Evolutionary conservation across 225 moss, liverwort and hornwort genomes (phyloP).

Genomic region (Physcomitrellopsis africana): DNA sequence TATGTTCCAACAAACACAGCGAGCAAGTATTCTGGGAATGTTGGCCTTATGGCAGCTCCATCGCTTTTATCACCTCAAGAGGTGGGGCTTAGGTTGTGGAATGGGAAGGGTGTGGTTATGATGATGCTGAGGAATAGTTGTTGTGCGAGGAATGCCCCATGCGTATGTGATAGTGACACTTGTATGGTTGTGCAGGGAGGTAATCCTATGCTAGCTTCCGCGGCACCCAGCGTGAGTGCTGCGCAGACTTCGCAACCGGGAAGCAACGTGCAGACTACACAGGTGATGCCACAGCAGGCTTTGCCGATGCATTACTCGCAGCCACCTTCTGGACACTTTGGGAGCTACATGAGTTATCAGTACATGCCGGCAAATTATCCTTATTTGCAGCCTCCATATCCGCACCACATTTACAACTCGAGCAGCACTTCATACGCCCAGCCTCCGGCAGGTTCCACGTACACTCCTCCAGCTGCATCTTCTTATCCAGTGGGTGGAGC

Average conservation of each 20-base stretch:
- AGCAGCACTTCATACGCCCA: constrained; percentile 75
- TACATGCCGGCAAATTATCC: constrained; percentile 74
- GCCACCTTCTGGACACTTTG: constrained; percentile 76
- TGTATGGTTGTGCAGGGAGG: constrained; percentile 30
- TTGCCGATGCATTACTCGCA: constrained; percentile 87
- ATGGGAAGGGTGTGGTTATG: too few relatives aligned
- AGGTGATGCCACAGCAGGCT: constrained; percentile 75
- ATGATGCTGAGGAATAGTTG: fast-evolving
- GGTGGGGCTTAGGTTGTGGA: constrained; percentile 38
- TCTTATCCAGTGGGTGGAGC: constrained; percentile 42
- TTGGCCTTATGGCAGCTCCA: constrained; percentile 75
- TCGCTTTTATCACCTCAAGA: constrained; percentile 79
- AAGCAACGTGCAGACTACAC: constrained; percentile 62
- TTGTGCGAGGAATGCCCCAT: not conserved
- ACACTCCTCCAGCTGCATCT: constrained; percentile 55
- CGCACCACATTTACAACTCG: constrained; percentile 78
- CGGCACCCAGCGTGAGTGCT: constrained; percentile 48
- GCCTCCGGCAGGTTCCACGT: constrained; percentile 68
- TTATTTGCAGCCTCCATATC: constrained; percentile 83
- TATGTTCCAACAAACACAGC: constrained; percentile 69
- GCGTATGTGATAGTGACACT: not conserved
- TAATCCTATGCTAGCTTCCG: constrained; percentile 57
- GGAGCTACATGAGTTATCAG: constrained; percentile 81
- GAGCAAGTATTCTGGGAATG: constrained; percentile 87
- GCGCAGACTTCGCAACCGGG: constrained; percentile 73